phyloP scores from a whole-genome alignment of 345 rosid species.

The Eucalyptus tenuipes region DNA sequence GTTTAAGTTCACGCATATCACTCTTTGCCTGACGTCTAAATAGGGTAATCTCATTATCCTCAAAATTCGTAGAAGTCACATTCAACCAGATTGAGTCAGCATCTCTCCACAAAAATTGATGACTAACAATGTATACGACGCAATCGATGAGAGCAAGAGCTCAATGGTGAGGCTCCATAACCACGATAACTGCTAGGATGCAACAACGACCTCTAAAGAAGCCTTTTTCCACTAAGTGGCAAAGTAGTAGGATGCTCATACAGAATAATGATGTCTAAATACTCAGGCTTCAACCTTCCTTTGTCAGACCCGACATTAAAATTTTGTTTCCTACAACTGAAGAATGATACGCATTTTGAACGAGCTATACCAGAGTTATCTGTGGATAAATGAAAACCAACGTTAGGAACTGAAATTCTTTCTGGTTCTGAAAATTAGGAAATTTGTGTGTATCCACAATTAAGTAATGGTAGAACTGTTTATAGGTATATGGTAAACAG shows the following conservation, averaged over 20 bases:
- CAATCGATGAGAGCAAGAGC: neutral
- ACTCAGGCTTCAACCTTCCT: neutral
- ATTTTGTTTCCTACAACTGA: neutral
- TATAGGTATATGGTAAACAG: neutral
- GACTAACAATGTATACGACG: neutral
- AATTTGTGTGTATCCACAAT: neutral
- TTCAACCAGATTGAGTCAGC: neutral
- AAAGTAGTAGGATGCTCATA: neutral
- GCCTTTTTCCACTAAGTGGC: neutral
- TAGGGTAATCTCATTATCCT: slow-evolving; percentile 59
- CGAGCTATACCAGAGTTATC: neutral
- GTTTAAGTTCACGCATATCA: slow-evolving; percentile 63
- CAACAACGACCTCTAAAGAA: neutral
- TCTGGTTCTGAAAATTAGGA: neutral
- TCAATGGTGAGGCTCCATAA: neutral
- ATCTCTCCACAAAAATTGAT: neutral
- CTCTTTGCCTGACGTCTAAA: slow-evolving; percentile 38
- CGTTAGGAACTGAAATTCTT: neutral
- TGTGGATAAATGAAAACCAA: neutral
- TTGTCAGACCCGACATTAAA: neutral
- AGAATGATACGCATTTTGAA: neutral
- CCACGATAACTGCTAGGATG: neutral
- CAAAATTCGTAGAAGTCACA: neutral
- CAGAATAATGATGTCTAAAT: neutral
- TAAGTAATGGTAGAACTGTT: neutral